Evolutionary conservation across 129 eudicot species (phyloP).

Genomic region (Erigeron canadensis): DNA sequence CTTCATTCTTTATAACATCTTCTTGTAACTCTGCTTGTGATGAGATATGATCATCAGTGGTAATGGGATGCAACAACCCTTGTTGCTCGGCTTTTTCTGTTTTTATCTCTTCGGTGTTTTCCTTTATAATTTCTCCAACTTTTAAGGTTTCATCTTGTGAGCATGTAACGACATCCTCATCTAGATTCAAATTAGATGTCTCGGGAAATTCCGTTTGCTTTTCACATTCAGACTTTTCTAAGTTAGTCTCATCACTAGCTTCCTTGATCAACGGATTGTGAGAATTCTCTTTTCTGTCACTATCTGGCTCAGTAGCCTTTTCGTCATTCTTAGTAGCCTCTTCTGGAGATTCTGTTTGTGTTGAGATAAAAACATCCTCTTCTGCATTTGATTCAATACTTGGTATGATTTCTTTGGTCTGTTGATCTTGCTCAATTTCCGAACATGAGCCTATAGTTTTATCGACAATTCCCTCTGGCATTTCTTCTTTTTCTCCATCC

Average conservation of each 20-base stretch:
- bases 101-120: neutral
- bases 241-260: constrained; percentile 16
- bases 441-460: neutral
- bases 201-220: neutral
- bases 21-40: constrained; percentile 4
- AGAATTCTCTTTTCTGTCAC: constrained; percentile 7
- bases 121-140: no score
- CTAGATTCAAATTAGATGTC: neutral
- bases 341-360: constrained; percentile 11
- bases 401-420: constrained; percentile 27
- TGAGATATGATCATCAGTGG: constrained; percentile 22
- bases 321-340: constrained; percentile 16
- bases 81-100: constrained; percentile 23
- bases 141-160: no score
- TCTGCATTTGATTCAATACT: constrained; percentile 12
- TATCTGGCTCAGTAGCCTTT: constrained; percentile 15
- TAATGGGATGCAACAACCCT: no score
- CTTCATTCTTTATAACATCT: constrained; percentile 13
- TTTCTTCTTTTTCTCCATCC: constrained; percentile 19
- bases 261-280: constrained; percentile 2
- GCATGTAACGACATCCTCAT: no score
- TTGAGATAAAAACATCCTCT: constrained; percentile 26
- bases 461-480: constrained; percentile 10
- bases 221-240: constrained; percentile 10
- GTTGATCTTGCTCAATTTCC: constrained; percentile 16